Evolutionary conservation across 208 protist genomes (phyloP).

Genomic region (Angomonas deanei): DNA sequence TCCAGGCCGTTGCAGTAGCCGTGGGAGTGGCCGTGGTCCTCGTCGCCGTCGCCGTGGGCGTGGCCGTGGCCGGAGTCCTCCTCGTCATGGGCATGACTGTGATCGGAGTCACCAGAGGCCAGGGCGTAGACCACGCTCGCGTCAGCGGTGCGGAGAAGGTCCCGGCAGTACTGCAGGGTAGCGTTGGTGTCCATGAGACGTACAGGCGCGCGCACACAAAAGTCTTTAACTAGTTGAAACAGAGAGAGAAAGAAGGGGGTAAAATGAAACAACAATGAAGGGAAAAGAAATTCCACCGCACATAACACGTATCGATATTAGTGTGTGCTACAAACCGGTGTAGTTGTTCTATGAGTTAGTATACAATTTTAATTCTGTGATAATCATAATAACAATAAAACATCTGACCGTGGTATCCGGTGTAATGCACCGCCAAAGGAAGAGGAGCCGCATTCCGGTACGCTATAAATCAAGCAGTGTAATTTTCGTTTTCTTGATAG

Average conservation of each 20-base stretch:
- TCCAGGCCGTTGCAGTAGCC: not conserved
- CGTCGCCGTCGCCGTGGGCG: not conserved
- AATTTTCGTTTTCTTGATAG: too few relatives aligned
- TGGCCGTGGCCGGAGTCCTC: not conserved
- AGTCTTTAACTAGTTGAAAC: not conserved
- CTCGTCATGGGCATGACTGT: not conserved
- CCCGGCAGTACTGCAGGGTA: not conserved
- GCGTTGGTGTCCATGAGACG: too few relatives aligned
- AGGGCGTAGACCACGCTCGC: not conserved
- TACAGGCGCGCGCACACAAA: too few relatives aligned
- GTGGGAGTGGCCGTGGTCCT: not conserved
- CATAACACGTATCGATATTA: too few relatives aligned
- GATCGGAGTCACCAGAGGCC: not conserved
- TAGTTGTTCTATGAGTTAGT: too few relatives aligned
- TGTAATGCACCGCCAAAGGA: too few relatives aligned
- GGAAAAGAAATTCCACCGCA: not conserved
- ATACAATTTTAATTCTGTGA: too few relatives aligned
- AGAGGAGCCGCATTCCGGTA: too few relatives aligned
- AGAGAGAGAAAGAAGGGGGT: not conserved
- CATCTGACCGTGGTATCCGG: too few relatives aligned
- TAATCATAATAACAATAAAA: too few relatives aligned
- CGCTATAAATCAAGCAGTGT: too few relatives aligned
- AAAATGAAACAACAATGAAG: conserved; percentile 9
- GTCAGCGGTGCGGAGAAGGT: not conserved
- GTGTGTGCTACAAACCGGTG: too few relatives aligned